phyloP scores from a whole-genome alignment of 805 yeast genomes.

The Saturnispora serradocipensis region DNA sequence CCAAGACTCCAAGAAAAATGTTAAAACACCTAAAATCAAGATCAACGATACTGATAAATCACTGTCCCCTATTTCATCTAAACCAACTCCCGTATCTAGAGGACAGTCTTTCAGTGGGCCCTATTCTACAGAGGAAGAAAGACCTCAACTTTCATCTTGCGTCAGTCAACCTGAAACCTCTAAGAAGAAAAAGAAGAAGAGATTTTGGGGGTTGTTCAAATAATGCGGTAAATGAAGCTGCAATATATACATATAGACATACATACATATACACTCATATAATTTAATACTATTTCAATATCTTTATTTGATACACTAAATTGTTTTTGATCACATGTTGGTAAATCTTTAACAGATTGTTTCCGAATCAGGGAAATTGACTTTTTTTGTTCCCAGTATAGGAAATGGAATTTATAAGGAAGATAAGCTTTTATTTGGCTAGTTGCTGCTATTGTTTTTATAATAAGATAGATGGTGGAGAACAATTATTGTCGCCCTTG shows the following conservation, averaged over 20 bases:
- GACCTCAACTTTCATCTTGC: neutral
- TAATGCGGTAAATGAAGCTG: neutral
- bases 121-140: neutral
- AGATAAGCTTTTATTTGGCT: slow-evolving; percentile 4
- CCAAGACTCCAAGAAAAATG: neutral
- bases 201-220: slow-evolving; percentile 8
- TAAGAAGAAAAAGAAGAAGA: slow-evolving; percentile 10
- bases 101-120: neutral
- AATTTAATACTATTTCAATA: neutral
- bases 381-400: neutral
- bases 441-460: neutral
- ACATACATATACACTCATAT: neutral
- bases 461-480: neutral
- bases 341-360: neutral
- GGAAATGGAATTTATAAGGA: neutral
- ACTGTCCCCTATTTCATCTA: neutral
- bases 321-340: neutral
- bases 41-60: slow-evolving; percentile 8
- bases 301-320: neutral
- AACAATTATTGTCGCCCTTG: neutral
- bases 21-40: slow-evolving; percentile 13
- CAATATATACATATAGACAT: neutral
- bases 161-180: neutral
- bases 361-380: neutral
- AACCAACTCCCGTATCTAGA: neutral